These are phyloP conservation scores for Nakaseomyces glabratus DNA, from an alignment of 1,139 yeast species.

Conservation along the genomic window DNA sequence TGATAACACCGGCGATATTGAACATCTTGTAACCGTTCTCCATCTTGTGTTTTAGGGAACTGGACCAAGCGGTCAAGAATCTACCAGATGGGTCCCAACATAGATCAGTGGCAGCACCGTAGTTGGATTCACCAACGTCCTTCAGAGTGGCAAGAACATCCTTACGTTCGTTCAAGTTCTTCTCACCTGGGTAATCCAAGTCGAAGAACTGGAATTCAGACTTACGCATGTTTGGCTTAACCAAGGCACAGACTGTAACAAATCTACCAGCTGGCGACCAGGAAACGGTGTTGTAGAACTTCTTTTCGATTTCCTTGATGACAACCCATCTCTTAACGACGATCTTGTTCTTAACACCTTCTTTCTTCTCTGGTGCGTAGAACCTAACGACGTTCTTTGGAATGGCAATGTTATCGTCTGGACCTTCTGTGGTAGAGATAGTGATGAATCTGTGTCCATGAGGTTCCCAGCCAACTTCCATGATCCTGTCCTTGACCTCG, in stretches of 20 bases:
- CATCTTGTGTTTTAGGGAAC: constrained; percentile 72
- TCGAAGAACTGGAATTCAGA: constrained; percentile 84
- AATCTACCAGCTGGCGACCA: constrained; percentile 96
- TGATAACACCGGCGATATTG: constrained; percentile 70
- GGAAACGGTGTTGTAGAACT: constrained; percentile 61
- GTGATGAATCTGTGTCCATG: constrained; percentile 76
- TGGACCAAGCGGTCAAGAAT: constrained; percentile 79
- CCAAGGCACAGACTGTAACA: constrained; percentile 65
- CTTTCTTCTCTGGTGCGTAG: constrained; percentile 62
- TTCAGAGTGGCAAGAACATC: constrained; percentile 49
- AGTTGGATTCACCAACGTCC: constrained; percentile 54
- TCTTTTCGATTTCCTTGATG: constrained; percentile 49
- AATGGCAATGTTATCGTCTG: constrained; percentile 55
- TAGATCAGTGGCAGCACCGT: constrained; percentile 72
- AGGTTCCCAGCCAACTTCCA: constrained; percentile 96
- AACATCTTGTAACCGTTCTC: constrained; percentile 87
- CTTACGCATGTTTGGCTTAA: constrained; percentile 40
- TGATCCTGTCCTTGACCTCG: constrained; percentile 83
- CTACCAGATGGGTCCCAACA: constrained; percentile 97
- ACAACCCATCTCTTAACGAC: constrained; percentile 47
- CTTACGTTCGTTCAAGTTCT: constrained; percentile 26
- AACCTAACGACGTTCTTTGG: constrained; percentile 68
- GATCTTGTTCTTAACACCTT: constrained; percentile 31
- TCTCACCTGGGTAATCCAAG: constrained; percentile 69
- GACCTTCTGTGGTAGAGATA: constrained; percentile 55